These are phyloP conservation scores for Dactylellina drechsleri DNA, from an alignment of 2,329 filamentous ascomycete genomes.

Conservation along the genomic window DNA sequence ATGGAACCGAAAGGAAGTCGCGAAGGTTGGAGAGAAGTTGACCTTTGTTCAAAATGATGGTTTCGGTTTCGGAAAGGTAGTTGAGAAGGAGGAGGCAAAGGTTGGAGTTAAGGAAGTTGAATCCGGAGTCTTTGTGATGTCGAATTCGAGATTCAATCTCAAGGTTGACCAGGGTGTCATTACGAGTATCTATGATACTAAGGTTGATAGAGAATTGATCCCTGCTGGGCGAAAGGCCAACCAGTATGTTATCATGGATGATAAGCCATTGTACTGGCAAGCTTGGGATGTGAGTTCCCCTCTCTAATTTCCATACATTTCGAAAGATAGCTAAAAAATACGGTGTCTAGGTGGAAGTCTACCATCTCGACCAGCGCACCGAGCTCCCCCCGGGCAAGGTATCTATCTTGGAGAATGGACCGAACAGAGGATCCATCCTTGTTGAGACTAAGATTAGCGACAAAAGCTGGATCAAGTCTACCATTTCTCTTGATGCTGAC, in stretches of 20 bases:
- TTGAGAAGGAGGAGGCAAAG: conserved; percentile 60
- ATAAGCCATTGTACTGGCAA: conserved; percentile 69
- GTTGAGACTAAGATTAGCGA: conserved; percentile 90
- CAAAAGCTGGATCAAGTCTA: conserved; percentile 84
- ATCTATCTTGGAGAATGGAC: conserved; percentile 75
- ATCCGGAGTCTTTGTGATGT: conserved; percentile 76
- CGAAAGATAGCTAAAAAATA: conserved; percentile 66
- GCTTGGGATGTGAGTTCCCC: conserved; percentile 56
- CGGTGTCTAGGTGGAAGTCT: conserved; percentile 93
- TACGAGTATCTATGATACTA: conserved; percentile 81
- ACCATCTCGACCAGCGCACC: conserved; percentile 85
- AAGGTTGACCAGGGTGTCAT: conserved; percentile 79
- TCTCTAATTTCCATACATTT: conserved; percentile 72
- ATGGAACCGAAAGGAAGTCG: conserved; percentile 81
- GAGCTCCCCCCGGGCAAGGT: conserved; percentile 77
- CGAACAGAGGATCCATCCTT: conserved; percentile 80
- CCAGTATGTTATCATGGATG: conserved; percentile 93
- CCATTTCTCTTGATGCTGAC: conserved; percentile 77
- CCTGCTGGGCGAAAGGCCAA: conserved; percentile 80
- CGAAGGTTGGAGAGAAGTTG: conserved; percentile 65
- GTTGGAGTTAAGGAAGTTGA: conserved; percentile 67
- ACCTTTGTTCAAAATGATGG: conserved; percentile 48
- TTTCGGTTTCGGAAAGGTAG: conserved; percentile 37
- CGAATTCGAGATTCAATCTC: conserved; percentile 80
- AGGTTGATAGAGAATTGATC: conserved; percentile 79